These are phyloP conservation scores for Geotrichum histeridarum DNA, from an alignment of 1,139 yeast species.

Conservation along the genomic window DNA sequence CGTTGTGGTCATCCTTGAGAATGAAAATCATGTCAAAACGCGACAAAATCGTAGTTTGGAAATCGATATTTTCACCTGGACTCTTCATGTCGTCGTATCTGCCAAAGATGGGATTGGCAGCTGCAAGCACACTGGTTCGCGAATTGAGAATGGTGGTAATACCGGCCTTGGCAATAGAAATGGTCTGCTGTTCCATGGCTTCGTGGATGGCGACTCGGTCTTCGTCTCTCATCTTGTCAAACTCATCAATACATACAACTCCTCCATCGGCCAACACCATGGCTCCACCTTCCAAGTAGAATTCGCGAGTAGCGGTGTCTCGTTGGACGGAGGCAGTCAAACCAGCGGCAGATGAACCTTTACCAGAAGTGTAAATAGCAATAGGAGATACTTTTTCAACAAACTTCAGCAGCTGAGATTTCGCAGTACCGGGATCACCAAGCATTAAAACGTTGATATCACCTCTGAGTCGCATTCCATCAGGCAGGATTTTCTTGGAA, in stretches of 20 bases:
- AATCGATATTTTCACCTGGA: conserved; percentile 97
- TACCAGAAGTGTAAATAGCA: conserved; percentile 94
- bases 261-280: conserved; percentile 99
- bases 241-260: conserved; percentile 97
- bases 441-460: conserved; percentile 87
- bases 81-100: conserved; percentile 92
- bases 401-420: conserved; percentile 88
- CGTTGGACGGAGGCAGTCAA: conserved; percentile 96
- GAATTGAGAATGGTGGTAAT: conserved; percentile 93
- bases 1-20: conserved; percentile 92
- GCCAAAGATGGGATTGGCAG: conserved; percentile 96
- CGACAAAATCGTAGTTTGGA: conserved; percentile 92
- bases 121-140: conserved; percentile 92
- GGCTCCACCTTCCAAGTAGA: conserved; percentile 97
- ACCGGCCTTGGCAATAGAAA: conserved; percentile 98
- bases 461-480: conserved; percentile 94
- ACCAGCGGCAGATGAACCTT: conserved; percentile 99
- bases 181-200: conserved; percentile 99
- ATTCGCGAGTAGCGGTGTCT: conserved; percentile 81
- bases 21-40: conserved; percentile 98
- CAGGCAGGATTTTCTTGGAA: conserved; percentile 84
- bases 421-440: conserved; percentile 99
- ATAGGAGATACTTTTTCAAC: conserved; percentile 95
- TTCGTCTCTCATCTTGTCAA: conserved; percentile 98
- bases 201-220: conserved; percentile 98